Percentiles rank a stretch among this genome's conserved stretches.
Conservation (phyloP, 2,329 filamentous ascomycete species). For the Cladophialophora psammophila region DNA sequence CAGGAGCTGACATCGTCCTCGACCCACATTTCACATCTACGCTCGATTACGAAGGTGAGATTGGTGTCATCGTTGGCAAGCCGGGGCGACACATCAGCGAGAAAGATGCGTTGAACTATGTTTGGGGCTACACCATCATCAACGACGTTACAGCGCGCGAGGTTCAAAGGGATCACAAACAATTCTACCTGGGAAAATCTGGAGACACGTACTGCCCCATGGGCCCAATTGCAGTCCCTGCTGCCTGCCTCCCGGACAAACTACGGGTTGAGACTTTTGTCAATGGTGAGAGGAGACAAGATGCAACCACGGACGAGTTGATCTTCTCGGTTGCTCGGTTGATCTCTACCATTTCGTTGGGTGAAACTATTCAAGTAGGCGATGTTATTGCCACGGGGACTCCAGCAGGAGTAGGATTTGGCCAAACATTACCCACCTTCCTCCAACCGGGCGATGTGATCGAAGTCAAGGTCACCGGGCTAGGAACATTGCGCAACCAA, state of each 20-base stretch:
- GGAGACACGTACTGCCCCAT: conserved; percentile 76
- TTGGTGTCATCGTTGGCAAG: conserved; percentile 64
- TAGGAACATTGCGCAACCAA: conserved; percentile 51
- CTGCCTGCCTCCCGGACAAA: conserved; percentile 51
- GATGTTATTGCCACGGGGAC: conserved; percentile 62
- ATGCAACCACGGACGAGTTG: conserved; percentile 58
- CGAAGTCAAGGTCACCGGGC: conserved; percentile 49
- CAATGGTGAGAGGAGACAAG: conserved; percentile 61
- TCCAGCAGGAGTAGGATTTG: conserved; percentile 50
- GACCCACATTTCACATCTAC: conserved; percentile 59
- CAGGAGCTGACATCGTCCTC: conserved; percentile 54
- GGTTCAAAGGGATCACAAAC: conserved; percentile 64
- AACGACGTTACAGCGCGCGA: conserved; percentile 65
- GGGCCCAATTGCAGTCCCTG: conserved; percentile 62
- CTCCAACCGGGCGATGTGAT: conserved; percentile 51
- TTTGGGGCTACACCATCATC: conserved; percentile 65
- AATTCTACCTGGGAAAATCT: conserved; percentile 71
- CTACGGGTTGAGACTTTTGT: conserved; percentile 55
- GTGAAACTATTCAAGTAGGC: conserved; percentile 58
- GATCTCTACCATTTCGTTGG: conserved; percentile 58
- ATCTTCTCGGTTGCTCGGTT: conserved; percentile 59
- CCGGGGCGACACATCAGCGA: conserved; percentile 54
- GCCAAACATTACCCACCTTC: conserved; percentile 50
- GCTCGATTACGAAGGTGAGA: conserved; percentile 64
- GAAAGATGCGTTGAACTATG: conserved; percentile 57